phyloP scores from a whole-genome alignment of 441 rosid genomes.

The Brassica balearica region DNA sequence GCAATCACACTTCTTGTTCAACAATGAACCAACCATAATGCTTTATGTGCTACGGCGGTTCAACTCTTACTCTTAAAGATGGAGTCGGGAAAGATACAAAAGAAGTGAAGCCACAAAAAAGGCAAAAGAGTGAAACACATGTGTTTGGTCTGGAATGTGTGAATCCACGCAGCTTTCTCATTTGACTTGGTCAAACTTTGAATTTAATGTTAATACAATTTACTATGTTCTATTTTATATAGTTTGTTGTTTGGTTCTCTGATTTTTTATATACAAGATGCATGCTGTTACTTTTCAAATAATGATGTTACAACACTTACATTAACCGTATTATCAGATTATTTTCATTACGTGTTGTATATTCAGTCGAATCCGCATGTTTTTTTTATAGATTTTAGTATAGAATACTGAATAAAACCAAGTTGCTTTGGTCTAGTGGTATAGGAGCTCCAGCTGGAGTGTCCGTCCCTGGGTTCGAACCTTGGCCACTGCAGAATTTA shows the following conservation, averaged over 20 bases:
- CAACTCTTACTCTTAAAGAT: slow-evolving; percentile 6
- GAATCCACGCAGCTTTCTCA: slow-evolving; percentile 33
- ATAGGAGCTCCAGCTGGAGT: too few relatives aligned
- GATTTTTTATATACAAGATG: not conserved
- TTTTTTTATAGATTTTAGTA: not conserved
- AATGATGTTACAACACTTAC: not conserved
- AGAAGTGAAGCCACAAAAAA: slow-evolving; percentile 35
- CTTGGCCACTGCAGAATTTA: too few relatives aligned
- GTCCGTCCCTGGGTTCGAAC: too few relatives aligned
- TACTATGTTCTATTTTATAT: slow-evolving; percentile 14
- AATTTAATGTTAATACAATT: slow-evolving; percentile 16
- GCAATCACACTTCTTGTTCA: slow-evolving; percentile 31
- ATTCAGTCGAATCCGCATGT: not conserved
- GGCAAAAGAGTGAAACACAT: slow-evolving; percentile 42
- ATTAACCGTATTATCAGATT: not conserved
- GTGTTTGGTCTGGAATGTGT: slow-evolving; percentile 39
- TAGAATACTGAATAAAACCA: not conserved
- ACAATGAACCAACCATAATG: slow-evolving; percentile 32
- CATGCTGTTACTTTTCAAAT: not conserved
- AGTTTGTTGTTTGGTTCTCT: not conserved
- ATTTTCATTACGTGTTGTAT: not conserved
- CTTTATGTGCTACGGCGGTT: slow-evolving; percentile 18
- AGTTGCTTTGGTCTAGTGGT: too few relatives aligned
- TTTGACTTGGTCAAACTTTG: slow-evolving; percentile 42
- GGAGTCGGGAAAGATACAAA: slow-evolving; percentile 36